Evolutionary conservation across 164 flowering plant genomes (phyloP), one percentile per base, ranked within the genome.

Genomic region (Vitis amurensis): DNA sequence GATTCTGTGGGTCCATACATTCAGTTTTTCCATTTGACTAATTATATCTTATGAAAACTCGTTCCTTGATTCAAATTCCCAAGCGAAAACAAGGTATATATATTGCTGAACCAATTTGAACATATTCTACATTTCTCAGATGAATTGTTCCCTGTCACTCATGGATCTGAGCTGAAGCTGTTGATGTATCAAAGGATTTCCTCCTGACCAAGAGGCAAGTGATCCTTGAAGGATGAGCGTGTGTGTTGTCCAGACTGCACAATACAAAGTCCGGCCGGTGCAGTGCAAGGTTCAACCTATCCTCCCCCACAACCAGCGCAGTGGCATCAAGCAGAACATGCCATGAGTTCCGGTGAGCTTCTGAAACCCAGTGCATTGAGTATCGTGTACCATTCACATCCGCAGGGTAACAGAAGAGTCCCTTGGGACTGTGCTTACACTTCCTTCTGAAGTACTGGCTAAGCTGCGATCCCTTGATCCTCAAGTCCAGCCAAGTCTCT

Each of bases 311-410:
- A 13, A 84, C 79, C 53, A 85, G 65, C 4, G 76, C 87, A 2
- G 89, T 80, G 9, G 93, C 91, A 74, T 91, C 97, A 14, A 88
- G 84, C 48, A 89, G 84, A 50, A 89, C 94, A 61, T 88, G 90
- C 94, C 94, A 88, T 12, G 87, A 81, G 71, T 86, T 88, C 62
- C 94, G 64, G 60, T 88, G 94, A 15, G 90, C 94, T 69, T 89
- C 97, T 0, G 96, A 91, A 65, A 91, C 78, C 96, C 96, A 91
- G 64, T 91, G 96, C 89, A 89, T 85, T 1, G 91, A 87, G 44
- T 86, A 83, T 9, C 89, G 81, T 3, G 78, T 84, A 29, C 88
- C 93, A 62, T 85, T 81, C 31, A 84, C 78, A 31, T 86, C 82
- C 7, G 82, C 91, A 0, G 93, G 91, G 48, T 89, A 91, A 51